A percentile compares a stretch with the other conserved stretches of the same genome.
Conservation (phyloP, 1,139 yeast species). For the Zygoascus hellenicus region DNA sequence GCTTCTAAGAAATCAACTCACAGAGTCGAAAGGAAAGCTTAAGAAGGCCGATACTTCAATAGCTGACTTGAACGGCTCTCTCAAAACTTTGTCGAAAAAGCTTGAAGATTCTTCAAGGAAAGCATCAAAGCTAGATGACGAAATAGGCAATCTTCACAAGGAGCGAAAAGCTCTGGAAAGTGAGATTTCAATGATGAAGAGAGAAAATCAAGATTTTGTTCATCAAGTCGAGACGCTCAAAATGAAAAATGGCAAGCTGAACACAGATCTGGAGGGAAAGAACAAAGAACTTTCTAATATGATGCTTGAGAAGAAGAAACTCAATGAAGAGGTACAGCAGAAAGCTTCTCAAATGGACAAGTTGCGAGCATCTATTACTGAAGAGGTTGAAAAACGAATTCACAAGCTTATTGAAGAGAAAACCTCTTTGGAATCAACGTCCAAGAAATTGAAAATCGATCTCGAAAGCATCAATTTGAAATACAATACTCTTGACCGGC, state of each 20-base stretch:
- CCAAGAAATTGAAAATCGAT: conserved; percentile 32
- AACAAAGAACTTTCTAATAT: conserved; percentile 10
- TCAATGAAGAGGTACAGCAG: conserved; percentile 23
- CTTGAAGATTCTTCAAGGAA: conserved; percentile 22
- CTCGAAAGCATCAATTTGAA: conserved; percentile 23
- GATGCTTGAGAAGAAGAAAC: conserved; percentile 27
- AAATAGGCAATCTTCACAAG: conserved; percentile 30
- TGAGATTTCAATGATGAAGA: conserved; percentile 22
- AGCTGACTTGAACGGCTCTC: conserved; percentile 20
- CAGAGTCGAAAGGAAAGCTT: conserved; percentile 37
- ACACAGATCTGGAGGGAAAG: conserved; percentile 17
- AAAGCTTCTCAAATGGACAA: conserved; percentile 34
- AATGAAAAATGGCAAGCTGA: conserved; percentile 27
- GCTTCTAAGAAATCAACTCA: conserved; percentile 25
- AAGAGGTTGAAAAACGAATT: conserved; percentile 42
- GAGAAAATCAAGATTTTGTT: conserved; percentile 23
- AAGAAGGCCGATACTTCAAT: conserved; percentile 30
- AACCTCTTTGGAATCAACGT: conserved; percentile 38
- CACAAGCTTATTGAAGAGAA: conserved; percentile 31
- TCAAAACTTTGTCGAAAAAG: conserved; percentile 18
- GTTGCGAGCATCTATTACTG: conserved; percentile 33
- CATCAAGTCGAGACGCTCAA: conserved; percentile 20
- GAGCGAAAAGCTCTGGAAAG: conserved; percentile 39
- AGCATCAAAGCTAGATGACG: conserved; percentile 21
- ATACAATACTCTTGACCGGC: conserved; percentile 23